Percentiles rank a stretch among this genome's conserved stretches.
Conservation (phyloP, 306 rosid genomes). For the Pueraria montana region DNA sequence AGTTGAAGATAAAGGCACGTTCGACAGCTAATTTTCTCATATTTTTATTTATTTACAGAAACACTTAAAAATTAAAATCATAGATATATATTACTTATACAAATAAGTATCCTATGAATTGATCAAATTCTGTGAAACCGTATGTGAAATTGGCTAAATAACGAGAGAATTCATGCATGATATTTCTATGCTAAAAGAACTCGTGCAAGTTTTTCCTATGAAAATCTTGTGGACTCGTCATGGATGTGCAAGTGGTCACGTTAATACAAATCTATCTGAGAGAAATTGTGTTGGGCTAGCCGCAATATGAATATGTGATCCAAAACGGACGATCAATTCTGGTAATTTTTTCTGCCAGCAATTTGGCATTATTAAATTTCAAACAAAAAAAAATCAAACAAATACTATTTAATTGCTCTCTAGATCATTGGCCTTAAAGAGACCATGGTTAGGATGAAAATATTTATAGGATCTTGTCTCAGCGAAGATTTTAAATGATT, state of each 20-base stretch:
- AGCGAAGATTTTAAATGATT: not conserved
- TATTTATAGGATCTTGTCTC: not conserved
- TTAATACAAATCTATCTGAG: not conserved
- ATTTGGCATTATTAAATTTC: not conserved
- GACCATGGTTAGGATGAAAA: conserved; percentile 3
- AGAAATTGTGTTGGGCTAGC: conserved; percentile 29
- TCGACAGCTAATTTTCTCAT: not conserved
- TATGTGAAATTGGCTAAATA: conserved; percentile 3
- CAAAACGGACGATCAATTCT: not conserved
- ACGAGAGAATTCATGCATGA: not conserved
- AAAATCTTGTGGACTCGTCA: not conserved
- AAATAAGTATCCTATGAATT: not conserved
- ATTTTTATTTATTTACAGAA: not conserved
- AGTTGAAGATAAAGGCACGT: not conserved
- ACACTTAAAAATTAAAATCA: not conserved
- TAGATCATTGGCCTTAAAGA: not conserved
- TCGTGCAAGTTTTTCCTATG: conserved; percentile 7
- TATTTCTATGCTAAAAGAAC: not conserved
- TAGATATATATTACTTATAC: not conserved
- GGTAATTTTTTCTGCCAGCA: not conserved
- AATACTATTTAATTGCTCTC: not conserved
- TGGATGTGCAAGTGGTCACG: not conserved
- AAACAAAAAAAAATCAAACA: not conserved
- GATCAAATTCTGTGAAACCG: not conserved
- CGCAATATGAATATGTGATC: conserved; percentile 22